These are phyloP conservation scores for Berberis vulgaris DNA, from an alignment of 164 flowering plant species.

Conservation along the genomic window DNA sequence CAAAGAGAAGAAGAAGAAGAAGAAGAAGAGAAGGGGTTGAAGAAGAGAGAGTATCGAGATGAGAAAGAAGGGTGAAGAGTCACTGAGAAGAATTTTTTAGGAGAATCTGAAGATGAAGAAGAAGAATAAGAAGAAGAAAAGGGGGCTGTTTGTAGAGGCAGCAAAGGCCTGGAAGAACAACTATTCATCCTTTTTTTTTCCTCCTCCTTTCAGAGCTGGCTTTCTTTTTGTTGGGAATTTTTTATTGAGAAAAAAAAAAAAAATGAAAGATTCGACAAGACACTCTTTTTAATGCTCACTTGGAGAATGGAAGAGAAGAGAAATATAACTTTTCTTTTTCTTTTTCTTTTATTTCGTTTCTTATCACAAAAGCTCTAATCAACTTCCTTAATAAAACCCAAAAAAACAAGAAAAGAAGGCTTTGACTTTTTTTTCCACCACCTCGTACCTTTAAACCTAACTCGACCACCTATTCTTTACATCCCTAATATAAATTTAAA, in stretches of 20 bases:
- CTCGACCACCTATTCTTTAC: no score
- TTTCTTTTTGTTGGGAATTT: not conserved
- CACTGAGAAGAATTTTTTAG: not conserved
- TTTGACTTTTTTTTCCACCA: no score
- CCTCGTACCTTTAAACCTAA: no score
- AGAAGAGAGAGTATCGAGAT: not conserved
- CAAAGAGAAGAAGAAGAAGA: conserved; percentile 1
- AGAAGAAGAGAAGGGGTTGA: conserved; percentile 2
- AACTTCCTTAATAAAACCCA: no score
- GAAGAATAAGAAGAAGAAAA: conserved; percentile 6
- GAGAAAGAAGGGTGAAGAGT: not conserved
- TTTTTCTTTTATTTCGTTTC: no score
- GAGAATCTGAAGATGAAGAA: conserved; percentile 9
- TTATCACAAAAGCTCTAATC: no score
- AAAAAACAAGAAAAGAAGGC: no score
- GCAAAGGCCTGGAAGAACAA: conserved; percentile 12
- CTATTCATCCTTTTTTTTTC: conserved; percentile 1
- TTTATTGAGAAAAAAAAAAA: not conserved
- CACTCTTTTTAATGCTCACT: no score
- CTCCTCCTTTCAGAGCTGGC: not conserved
- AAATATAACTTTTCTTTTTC: no score
- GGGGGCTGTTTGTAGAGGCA: conserved; percentile 12
- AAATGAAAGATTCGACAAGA: no score
- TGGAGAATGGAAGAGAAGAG: not conserved
- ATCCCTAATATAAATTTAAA: no score